These are phyloP conservation scores for Paramyrothecium sp. DNA, from an alignment of 2,329 filamentous ascomycete species.

Conservation along the genomic window DNA sequence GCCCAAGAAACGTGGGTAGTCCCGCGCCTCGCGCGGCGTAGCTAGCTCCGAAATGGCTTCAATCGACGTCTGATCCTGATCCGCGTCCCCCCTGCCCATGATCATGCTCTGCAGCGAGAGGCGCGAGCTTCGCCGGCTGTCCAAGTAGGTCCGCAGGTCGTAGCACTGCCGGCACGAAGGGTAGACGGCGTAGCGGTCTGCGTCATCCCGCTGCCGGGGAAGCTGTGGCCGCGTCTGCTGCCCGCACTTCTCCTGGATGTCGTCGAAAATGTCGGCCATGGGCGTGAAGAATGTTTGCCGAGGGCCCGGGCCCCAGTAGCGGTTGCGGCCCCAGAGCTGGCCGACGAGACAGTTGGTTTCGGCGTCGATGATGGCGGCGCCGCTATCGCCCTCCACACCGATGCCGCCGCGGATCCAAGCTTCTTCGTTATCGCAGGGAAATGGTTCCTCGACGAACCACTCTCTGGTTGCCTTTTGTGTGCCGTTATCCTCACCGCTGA, in stretches of 20 bases:
- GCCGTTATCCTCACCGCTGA: slow-evolving; percentile 35
- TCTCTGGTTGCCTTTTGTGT: slow-evolving; percentile 41
- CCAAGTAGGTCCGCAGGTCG: slow-evolving; percentile 37
- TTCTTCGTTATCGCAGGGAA: slow-evolving; percentile 35
- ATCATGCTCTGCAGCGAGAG: slow-evolving; percentile 42
- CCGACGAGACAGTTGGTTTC: slow-evolving; percentile 36
- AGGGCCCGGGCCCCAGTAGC: slow-evolving; percentile 39
- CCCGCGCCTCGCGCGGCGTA: slow-evolving; percentile 39
- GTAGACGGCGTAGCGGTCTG: slow-evolving; percentile 36
- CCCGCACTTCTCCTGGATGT: slow-evolving; percentile 43
- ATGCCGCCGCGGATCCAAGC: slow-evolving; percentile 45
- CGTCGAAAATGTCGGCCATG: slow-evolving; percentile 41
- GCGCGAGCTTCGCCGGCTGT: slow-evolving; percentile 39
- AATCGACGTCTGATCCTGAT: slow-evolving; percentile 37
- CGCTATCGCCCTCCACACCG: slow-evolving; percentile 42
- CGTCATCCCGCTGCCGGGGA: slow-evolving; percentile 38
- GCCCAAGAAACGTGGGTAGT: slow-evolving; percentile 30
- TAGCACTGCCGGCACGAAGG: slow-evolving; percentile 40
- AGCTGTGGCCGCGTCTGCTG: slow-evolving; percentile 36
- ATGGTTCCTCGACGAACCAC: slow-evolving; percentile 44
- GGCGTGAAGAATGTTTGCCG: slow-evolving; percentile 42
- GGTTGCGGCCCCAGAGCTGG: slow-evolving; percentile 43
- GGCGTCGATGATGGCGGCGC: slow-evolving; percentile 41
- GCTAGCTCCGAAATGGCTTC: slow-evolving; percentile 39
- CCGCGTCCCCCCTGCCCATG: slow-evolving; percentile 29